Evolutionary conservation across 257 asterid species (phyloP).

Genomic region (Cruciata laevipes): DNA sequence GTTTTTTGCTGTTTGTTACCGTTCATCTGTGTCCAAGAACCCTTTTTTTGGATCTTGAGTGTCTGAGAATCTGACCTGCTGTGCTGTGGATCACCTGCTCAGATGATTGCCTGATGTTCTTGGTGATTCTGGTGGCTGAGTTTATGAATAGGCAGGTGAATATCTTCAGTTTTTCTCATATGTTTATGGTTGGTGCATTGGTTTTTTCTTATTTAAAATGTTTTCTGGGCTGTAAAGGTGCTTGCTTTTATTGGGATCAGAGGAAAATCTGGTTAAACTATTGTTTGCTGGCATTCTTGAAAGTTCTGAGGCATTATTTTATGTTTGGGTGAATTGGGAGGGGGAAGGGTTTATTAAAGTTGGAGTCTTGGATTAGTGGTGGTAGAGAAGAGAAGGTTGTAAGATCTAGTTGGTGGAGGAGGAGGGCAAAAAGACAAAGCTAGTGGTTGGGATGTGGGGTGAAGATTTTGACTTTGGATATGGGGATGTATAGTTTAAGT

Average conservation of each 20-base stretch:
- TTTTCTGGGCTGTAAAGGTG: slow-evolving; percentile 7
- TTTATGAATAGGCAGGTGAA: slow-evolving; percentile 5
- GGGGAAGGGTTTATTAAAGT: slow-evolving; percentile 1
- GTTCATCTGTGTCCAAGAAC: slow-evolving; percentile 4
- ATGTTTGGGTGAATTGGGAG: neutral
- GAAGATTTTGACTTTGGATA: slow-evolving; percentile 40
- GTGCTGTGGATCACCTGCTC: slow-evolving; percentile 5
- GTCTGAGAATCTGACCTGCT: slow-evolving; percentile 12
- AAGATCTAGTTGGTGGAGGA: slow-evolving; percentile 35
- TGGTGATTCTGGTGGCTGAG: neutral
- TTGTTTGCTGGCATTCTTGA: slow-evolving; percentile 6
- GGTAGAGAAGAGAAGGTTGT: slow-evolving; percentile 8
- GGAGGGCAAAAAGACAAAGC: slow-evolving; percentile 35
- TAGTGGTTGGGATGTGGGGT: slow-evolving; percentile 32
- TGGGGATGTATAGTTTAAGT: slow-evolving; percentile 22
- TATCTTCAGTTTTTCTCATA: neutral
- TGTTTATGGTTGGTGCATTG: neutral
- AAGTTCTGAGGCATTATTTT: slow-evolving; percentile 1
- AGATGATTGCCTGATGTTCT: neutral
- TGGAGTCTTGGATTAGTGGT: slow-evolving; percentile 9
- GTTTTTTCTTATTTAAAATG: neutral
- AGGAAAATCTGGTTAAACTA: slow-evolving; percentile 22
- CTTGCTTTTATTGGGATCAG: slow-evolving; percentile 28
- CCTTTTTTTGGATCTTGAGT: slow-evolving; percentile 15
- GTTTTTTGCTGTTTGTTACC: slow-evolving; percentile 5